phyloP scores from a whole-genome alignment of 768 basidiomycete species.

The Kwoniella shandongensis region DNA sequence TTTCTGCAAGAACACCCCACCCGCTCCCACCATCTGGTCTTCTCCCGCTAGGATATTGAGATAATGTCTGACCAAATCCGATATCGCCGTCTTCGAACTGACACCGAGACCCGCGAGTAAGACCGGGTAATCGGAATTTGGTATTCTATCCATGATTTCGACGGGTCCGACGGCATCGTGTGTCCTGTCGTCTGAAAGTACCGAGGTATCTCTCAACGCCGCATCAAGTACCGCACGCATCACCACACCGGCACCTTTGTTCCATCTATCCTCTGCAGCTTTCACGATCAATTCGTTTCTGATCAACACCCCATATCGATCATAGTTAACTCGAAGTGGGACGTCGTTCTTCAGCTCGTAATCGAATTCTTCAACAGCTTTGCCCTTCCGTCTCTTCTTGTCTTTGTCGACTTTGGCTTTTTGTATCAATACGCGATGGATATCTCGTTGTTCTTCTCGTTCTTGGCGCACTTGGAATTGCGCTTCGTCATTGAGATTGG shows the following conservation, averaged over 20 bases:
- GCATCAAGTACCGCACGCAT: constrained; percentile 70
- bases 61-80: constrained; percentile 34
- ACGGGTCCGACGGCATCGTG: constrained; percentile 22
- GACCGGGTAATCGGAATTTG: constrained; percentile 18
- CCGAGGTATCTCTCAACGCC: constrained; percentile 53
- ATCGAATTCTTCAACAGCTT: constrained; percentile 24
- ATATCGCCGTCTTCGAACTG: constrained; percentile 15
- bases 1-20: constrained; percentile 25
- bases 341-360: constrained; percentile 62
- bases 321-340: constrained; percentile 83
- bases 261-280: constrained; percentile 77
- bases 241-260: constrained; percentile 69
- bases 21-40: constrained; percentile 26
- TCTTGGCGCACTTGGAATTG: constrained; percentile 26
- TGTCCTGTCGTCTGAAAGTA: constrained; percentile 25
- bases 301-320: constrained; percentile 80
- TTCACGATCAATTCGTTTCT: constrained; percentile 79
- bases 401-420: constrained; percentile 23
- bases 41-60: constrained; percentile 37
- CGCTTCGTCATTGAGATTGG: constrained; percentile 15
- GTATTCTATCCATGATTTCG: constrained; percentile 34
- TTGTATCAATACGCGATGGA: constrained; percentile 28
- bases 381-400: constrained; percentile 52
- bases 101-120: constrained; percentile 28
- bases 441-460: constrained; percentile 16